These are phyloP conservation scores for Neurospora sp. DNA, from an alignment of 495 filamentous ascomycete genomes.

Conservation along the genomic window DNA sequence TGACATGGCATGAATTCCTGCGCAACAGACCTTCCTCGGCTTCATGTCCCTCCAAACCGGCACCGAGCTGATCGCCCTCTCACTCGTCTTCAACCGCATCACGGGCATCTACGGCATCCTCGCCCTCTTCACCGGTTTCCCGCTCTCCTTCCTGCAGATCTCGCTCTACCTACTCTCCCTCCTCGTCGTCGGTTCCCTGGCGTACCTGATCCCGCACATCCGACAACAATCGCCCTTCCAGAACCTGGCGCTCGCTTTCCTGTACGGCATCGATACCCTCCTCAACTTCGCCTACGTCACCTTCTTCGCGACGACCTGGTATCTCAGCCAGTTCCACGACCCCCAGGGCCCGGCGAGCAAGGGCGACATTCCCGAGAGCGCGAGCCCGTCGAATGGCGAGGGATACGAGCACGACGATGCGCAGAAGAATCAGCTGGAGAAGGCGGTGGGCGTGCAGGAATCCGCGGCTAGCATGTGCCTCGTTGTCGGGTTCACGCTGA, in stretches of 20 bases:
- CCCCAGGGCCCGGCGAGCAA: constrained; percentile 1
- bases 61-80: constrained; percentile 67
- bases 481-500: constrained; percentile 56
- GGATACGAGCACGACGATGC: constrained; percentile 1
- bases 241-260: constrained; percentile 59
- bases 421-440: constrained; percentile 2
- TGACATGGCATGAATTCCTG: too few species aligned
- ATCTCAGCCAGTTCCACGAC: constrained; percentile 50
- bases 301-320: constrained; percentile 75
- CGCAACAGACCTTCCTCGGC: constrained; percentile 62
- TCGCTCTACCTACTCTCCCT: constrained; percentile 82
- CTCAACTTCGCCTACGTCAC: constrained; percentile 70
- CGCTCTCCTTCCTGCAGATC: constrained; percentile 54
- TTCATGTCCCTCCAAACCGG: constrained; percentile 78
- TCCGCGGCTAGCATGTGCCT: constrained; percentile 65
- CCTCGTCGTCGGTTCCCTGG: constrained; percentile 48
- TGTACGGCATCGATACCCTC: constrained; percentile 69
- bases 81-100: constrained; percentile 76
- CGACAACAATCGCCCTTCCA: constrained; percentile 58
- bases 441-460: constrained; percentile 53
- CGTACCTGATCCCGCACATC: constrained; percentile 58
- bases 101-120: constrained; percentile 83
- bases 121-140: constrained; percentile 63
- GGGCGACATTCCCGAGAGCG: constrained; percentile 4
- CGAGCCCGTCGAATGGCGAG: constrained; percentile 13